A percentile compares a stretch with the other conserved stretches of the same genome.
Conservation (phyloP, 148 eudicot genomes). For the Vaccinium vitisidaea region DNA sequence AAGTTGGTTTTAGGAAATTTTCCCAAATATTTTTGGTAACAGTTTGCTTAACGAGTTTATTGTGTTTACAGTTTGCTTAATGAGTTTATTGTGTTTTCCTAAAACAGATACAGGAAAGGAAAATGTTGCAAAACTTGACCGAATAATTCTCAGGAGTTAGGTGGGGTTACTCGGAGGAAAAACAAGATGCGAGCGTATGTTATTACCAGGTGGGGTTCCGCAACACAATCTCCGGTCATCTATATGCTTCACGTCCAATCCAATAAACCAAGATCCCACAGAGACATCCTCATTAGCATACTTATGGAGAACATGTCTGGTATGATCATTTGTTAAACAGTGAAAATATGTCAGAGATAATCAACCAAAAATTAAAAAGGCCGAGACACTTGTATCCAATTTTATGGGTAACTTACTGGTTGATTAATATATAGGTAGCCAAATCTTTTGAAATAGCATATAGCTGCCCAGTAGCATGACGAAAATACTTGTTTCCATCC, state of each 20-base stretch:
- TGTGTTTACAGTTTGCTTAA: background rate
- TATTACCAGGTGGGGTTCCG: slow-evolving; percentile 80
- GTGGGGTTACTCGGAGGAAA: background rate
- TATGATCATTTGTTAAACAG: background rate
- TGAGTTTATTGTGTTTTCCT: background rate
- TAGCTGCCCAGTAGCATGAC: slow-evolving; percentile 83
- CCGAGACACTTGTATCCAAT: background rate
- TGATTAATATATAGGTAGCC: slow-evolving; percentile 60
- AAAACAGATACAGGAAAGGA: background rate
- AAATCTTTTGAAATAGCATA: slow-evolving; percentile 79
- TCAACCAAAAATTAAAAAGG: background rate
- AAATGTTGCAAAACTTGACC: background rate
- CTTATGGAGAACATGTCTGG: slow-evolving; percentile 77
- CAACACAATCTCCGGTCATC: slow-evolving; percentile 88
- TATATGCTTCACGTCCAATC: slow-evolving; percentile 80
- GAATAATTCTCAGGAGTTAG: background rate
- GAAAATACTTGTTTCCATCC: slow-evolving; percentile 72
- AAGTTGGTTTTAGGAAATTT: background rate
- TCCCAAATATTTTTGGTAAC: background rate
- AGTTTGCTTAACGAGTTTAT: background rate
- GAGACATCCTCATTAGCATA: slow-evolving; percentile 89
- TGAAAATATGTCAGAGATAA: slow-evolving; percentile 10
- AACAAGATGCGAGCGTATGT: background rate
- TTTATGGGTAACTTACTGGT: slow-evolving; percentile 45
- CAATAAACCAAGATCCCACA: slow-evolving; percentile 85